A percentile compares a stretch with the other conserved stretches of the same genome.
These are phyloP conservation scores for Phytophthora agathidicida DNA, from an alignment of 352 stramenopile species.

Conservation along the genomic window DNA sequence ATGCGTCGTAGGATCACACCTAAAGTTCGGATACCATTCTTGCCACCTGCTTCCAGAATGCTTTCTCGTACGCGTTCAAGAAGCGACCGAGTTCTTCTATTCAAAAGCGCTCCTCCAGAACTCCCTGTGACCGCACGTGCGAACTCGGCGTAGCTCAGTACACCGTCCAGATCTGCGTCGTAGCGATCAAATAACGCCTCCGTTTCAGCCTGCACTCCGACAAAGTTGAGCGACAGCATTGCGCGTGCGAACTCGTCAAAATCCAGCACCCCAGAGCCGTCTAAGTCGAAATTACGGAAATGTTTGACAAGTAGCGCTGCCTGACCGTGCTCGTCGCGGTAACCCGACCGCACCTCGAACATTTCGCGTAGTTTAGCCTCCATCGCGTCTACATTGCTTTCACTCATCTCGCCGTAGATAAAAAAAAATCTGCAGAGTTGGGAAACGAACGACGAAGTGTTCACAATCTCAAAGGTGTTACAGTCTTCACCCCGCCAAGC, in stretches of 20 bases:
- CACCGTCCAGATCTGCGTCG: constrained; percentile 81
- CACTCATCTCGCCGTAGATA: constrained; percentile 21
- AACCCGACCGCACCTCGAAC: constrained; percentile 79
- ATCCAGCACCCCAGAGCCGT: constrained; percentile 74
- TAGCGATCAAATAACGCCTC: constrained; percentile 91
- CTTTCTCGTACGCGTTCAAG: constrained; percentile 51
- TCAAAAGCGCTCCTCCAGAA: constrained; percentile 10
- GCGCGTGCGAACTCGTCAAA: constrained; percentile 90
- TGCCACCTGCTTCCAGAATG: constrained; percentile 67
- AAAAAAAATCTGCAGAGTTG: no score
- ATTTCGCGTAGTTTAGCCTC: constrained; percentile 58
- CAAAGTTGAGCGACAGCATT: constrained; percentile 89
- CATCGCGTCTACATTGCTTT: constrained; percentile 56
- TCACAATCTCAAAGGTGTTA: no score
- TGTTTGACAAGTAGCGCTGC: constrained; percentile 61
- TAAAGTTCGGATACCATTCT: constrained; percentile 79
- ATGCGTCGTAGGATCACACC: constrained; percentile 73
- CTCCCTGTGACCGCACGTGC: constrained; percentile 51
- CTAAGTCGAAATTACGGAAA: constrained; percentile 82
- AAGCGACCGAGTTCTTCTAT: constrained; percentile 32
- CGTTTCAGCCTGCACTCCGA: constrained; percentile 86
- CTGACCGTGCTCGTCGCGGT: constrained; percentile 63
- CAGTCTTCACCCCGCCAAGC: no score
- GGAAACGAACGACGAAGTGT: no score
- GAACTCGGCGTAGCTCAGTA: constrained; percentile 83